These are phyloP conservation scores for Russula sp. DNA, from an alignment of 768 basidiomycete species.

Conservation along the genomic window DNA sequence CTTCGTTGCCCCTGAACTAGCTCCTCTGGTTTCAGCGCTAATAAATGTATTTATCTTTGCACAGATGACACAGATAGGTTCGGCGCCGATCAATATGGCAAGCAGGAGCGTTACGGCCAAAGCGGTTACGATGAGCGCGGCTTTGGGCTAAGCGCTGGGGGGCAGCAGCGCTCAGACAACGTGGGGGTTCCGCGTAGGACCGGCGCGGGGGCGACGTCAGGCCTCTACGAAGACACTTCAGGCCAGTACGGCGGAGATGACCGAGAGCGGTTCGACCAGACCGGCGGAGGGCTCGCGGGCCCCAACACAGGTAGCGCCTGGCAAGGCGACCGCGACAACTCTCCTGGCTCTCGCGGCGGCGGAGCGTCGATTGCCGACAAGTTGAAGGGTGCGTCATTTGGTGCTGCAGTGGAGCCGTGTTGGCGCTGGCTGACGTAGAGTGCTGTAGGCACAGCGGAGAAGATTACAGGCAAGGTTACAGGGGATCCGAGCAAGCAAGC, in stretches of 20 bases:
- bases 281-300: not conserved
- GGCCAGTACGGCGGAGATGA: not conserved
- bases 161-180: not conserved
- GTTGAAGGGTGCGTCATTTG: constrained; percentile 14
- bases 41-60: no score
- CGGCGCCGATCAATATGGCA: not conserved
- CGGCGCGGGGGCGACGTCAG: not conserved
- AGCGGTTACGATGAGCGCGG: not conserved
- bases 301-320: not conserved
- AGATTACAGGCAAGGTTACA: constrained; percentile 12
- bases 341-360: not conserved
- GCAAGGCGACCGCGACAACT: not conserved
- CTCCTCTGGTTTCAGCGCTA: no score
- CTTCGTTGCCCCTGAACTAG: not conserved
- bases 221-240: not conserved
- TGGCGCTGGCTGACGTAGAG: constrained; percentile 1
- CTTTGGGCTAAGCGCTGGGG: not conserved
- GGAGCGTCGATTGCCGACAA: constrained; percentile 4
- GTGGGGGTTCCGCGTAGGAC: not conserved
- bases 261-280: not conserved
- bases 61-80: not conserved
- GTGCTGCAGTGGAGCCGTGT: not conserved
- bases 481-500: constrained; percentile 9
- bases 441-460: constrained; percentile 16
- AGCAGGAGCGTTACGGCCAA: not conserved